phyloP scores from a whole-genome alignment of 2,329 filamentous ascomycete species.

The Sclerotinia subarctica region DNA sequence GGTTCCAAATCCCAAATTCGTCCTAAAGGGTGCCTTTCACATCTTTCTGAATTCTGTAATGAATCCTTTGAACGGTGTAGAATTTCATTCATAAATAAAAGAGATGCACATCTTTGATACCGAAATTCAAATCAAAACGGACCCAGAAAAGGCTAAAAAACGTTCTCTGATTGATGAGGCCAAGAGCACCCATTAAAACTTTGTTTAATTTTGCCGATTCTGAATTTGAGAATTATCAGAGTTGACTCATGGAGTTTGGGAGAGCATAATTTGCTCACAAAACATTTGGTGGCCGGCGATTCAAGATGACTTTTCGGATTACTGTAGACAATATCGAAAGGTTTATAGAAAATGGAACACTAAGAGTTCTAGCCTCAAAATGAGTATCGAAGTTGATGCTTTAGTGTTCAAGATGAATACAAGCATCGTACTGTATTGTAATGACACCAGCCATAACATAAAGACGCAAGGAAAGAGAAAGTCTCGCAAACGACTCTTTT shows the following conservation, averaged over 20 bases:
- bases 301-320: no score
- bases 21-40: neutral
- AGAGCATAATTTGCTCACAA: neutral
- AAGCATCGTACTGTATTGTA: no score
- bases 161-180: neutral
- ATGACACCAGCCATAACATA: no score
- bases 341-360: no score
- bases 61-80: neutral
- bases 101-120: neutral
- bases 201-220: no score
- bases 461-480: neutral
- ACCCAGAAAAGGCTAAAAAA: neutral
- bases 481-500: neutral
- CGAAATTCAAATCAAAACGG: no score
- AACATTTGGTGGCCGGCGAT: neutral
- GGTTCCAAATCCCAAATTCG: no score
- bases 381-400: neutral
- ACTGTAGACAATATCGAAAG: no score
- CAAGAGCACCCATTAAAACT: neutral
- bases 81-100: neutral
- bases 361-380: no score
- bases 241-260: neutral
- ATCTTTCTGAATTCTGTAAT: neutral
- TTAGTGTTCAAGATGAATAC: neutral
- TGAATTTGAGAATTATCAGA: neutral